A percentile compares a stretch with the other conserved stretches of the same genome.
phyloP scores from a whole-genome alignment of 2,329 filamentous ascomycete species.

The Dactylellina haptotyla region DNA sequence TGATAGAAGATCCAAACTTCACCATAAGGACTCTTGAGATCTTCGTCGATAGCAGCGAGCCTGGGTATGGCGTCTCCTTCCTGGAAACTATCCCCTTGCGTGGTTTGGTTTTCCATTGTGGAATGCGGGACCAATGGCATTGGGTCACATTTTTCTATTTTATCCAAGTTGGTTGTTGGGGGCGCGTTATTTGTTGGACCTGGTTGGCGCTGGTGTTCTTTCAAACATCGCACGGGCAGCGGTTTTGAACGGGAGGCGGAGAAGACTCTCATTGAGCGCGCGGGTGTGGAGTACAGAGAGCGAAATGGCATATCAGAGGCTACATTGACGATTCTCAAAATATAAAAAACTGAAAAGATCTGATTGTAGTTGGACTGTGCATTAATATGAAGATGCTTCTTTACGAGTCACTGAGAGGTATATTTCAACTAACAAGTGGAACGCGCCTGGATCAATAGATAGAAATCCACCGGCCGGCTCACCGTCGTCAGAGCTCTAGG shows the following conservation, averaged over 20 bases:
- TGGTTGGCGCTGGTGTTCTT: conserved; percentile 8
- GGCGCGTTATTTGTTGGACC: conserved; percentile 13
- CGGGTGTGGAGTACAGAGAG: background rate
- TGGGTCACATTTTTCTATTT: conserved; percentile 34
- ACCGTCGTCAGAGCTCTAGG: background rate
- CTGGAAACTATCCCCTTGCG: no score
- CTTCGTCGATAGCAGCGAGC: conserved; percentile 25
- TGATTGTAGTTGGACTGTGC: conserved; percentile 19
- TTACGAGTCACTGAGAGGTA: background rate
- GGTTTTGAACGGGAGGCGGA: conserved; percentile 16
- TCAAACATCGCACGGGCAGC: conserved; percentile 21
- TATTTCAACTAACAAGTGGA: background rate
- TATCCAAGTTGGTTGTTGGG: conserved; percentile 29
- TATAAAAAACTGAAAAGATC: conserved; percentile 54
- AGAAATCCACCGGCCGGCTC: background rate
- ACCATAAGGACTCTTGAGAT: conserved; percentile 11
- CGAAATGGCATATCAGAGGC: conserved; percentile 13
- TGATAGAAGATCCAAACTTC: conserved; percentile 17
- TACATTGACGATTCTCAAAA: conserved; percentile 50
- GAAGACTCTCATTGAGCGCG: background rate
- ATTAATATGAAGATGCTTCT: background rate
- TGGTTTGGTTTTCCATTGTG: conserved; percentile 18
- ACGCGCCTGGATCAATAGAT: background rate
- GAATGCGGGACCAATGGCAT: conserved; percentile 51
- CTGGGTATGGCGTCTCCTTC: conserved; percentile 51